Percentiles rank a stretch among this genome's conserved stretches.
phyloP scores from a whole-genome alignment of 495 filamentous ascomycete species.

The Penicillium pancosmium region DNA sequence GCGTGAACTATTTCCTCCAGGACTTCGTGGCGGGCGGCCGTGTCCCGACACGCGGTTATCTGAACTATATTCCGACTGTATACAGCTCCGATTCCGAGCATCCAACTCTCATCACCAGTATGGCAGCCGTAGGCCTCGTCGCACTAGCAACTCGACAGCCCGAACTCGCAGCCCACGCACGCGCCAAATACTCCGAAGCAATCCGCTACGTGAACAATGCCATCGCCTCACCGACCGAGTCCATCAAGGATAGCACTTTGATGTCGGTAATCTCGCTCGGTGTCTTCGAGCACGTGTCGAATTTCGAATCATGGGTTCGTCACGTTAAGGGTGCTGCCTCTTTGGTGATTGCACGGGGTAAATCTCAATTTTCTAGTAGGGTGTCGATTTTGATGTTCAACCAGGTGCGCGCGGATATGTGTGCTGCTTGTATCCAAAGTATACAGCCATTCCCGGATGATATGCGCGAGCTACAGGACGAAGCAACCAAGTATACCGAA shows the following conservation, averaged over 20 bases:
- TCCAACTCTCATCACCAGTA: slow-evolving; percentile 39
- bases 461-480: slow-evolving; percentile 30
- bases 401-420: slow-evolving; percentile 48
- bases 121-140: slow-evolving; percentile 49
- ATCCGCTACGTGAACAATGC: slow-evolving; percentile 50
- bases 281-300: slow-evolving; percentile 58
- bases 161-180: slow-evolving; percentile 36
- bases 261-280: slow-evolving; percentile 61
- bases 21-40: slow-evolving; percentile 33
- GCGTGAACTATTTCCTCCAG: slow-evolving; percentile 41
- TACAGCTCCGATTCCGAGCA: slow-evolving; percentile 29
- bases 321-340: slow-evolving; percentile 58
- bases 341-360: slow-evolving; percentile 51
- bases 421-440: slow-evolving; percentile 24
- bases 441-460: slow-evolving; percentile 26
- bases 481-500: slow-evolving; percentile 23
- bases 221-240: slow-evolving; percentile 50
- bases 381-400: slow-evolving; percentile 55
- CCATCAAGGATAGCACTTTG: slow-evolving; percentile 60
- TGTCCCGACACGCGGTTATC: slow-evolving; percentile 32
- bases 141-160: slow-evolving; percentile 37
- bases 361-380: slow-evolving; percentile 48
- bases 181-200: slow-evolving; percentile 44
- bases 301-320: slow-evolving; percentile 48
- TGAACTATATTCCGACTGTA: slow-evolving; percentile 35